These are phyloP conservation scores for Azolla pinnata DNA, from an alignment of 75 land plant species.

Conservation along the genomic window DNA sequence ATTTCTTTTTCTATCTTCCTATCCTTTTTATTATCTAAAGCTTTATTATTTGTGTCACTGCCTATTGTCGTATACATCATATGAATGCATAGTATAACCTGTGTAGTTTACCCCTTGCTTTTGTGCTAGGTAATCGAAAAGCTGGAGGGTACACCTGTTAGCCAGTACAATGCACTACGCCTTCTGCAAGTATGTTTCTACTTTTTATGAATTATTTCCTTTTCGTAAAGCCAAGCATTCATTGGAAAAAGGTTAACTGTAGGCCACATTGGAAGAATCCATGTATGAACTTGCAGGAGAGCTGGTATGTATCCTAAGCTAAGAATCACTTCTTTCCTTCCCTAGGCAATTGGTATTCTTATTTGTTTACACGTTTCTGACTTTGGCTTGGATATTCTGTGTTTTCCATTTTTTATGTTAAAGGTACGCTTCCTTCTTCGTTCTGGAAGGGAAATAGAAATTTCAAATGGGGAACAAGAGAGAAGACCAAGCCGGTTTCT, in stretches of 20 bases:
- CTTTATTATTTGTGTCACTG: neutral
- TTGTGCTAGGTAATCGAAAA: conserved; percentile 80
- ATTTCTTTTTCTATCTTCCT: neutral
- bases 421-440: conserved; percentile 90
- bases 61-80: neutral
- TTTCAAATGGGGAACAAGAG: conserved; percentile 48
- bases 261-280: conserved; percentile 96
- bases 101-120: conserved; percentile 5
- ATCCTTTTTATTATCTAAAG: neutral
- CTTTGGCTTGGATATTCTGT: too few relatives aligned
- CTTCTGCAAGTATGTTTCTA: conserved; percentile 59
- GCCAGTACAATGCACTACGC: conserved; percentile 90
- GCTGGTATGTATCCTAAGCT: conserved; percentile 43
- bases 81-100: too few relatives aligned
- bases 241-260: conserved; percentile 9
- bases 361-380: too few relatives aligned
- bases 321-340: neutral
- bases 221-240: neutral
- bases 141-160: conserved; percentile 93
- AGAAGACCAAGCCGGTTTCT: conserved; percentile 53
- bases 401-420: conserved; percentile 6
- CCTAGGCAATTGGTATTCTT: too few relatives aligned
- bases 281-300: conserved; percentile 99
- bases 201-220: neutral
- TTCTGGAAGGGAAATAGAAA: conserved; percentile 85